Evolutionary conservation across 495 filamentous ascomycete species (phyloP), one percentile per base, ranked within the genome.

Genomic region (Daldinia grandis): DNA sequence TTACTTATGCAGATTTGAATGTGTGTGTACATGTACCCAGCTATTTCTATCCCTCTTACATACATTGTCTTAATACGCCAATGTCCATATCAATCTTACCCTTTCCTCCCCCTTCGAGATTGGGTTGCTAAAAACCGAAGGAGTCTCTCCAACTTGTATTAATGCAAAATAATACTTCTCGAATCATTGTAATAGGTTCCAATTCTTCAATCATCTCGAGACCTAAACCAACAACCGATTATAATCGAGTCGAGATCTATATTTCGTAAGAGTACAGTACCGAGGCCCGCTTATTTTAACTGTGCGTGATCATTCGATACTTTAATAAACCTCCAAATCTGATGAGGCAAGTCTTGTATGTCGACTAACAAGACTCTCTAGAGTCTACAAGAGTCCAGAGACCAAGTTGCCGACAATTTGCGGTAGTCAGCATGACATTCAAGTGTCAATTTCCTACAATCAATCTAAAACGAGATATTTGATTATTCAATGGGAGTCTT

Each of bases 401-500:
- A 12, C 57, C 50, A 40, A 38, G 6, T 19, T 64, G 51, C 33
- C 64, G 58, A 53, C 58, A 50, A 49, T 7, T 42, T 50, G 15
- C 37, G 49, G 49, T 59, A 53, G 59, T 68, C 61, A 56, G 40
- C 24, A 61, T 68, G 64, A 47, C 42, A 17, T 24, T 58, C 25
- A 27, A 61, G 60, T 68, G 50, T 62, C 33, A 61, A 60, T 50
- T 69, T 40, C 61, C 42, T 51, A 63, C 54, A 62, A 33, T 42
- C 54, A 62, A 27, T 58, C 44, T 55, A 25, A 25, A 42, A 50
- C 56, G 56, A 50, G 44, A 59, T 61, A 66, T 24, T 50, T 58
- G 25, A 57, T 57, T 14, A 72, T 61, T 77, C 75, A 77, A 76
- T 76, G 75, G 68, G 75, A 77, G 56, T 64, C 65, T 74, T 58